Base-by-base conservation (phyloP, 2,329 filamentous ascomycete species). In the Cordyceps javanica region DNA sequence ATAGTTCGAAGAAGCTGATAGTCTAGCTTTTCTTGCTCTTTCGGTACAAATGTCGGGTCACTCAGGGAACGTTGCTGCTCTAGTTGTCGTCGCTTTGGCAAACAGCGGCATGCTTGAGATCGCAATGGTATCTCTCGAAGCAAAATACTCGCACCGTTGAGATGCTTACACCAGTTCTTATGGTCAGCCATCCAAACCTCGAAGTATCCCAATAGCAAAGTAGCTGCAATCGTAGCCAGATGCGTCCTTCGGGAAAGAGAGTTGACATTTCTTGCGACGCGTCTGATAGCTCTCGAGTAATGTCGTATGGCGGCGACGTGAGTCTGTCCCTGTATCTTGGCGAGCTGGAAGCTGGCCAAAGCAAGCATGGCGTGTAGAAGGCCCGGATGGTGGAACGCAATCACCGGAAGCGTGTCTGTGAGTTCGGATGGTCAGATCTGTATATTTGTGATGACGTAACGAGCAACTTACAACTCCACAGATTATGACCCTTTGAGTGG, bases 131-230 rank as follows among this genome's bases (percentile, higher is more conserved):
- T 88, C 68, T 97, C 92, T 54, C 83, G 82, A 26, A 97, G 80
- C 30, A 97, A 79, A 61, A 92, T 88, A 41, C 88, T 86, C 10
- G 91, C 90, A 13, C 94, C 94, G 49, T 90, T 84, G 38, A 97
- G 77, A 72, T 97, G 94, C 61, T 89, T 93, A 66, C 90, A 94
- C 94, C 94, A 99, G 70, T 96, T 96, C 57, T 88, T 86, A 66
- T 97, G 93, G 63, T 99, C 93, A 23, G 91, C 93, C 36, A 88
- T 89, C 86, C 93, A 94, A 19, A 97, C 90, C 70, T 97, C 94
- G 66, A 96, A 97, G 69, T 91, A 97, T 0, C 87, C 90, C 8
- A 99, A 79, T 8, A 97, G 76, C 36, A 97, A 77, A 0, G 90
- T 91, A 2, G 92, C 91, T 8, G 92, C 93, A n/a, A 97, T 76